Conservation (phyloP, 352 stramenopile species). For the Phytopythium chamaehyphon region DNA sequence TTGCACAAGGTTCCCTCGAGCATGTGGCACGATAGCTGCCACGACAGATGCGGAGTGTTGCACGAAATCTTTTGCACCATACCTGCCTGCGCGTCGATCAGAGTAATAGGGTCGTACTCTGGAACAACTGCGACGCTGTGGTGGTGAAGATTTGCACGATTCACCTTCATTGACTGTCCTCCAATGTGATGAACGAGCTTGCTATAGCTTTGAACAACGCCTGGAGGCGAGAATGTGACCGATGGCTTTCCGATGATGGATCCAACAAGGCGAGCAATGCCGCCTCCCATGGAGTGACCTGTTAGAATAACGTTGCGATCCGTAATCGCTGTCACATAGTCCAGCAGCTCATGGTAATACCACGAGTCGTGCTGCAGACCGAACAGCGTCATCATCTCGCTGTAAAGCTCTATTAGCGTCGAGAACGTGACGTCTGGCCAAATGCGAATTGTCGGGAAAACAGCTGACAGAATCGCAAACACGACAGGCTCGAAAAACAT, state of each 20-base stretch:
- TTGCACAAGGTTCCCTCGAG: conserved; percentile 88
- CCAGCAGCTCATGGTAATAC: conserved; percentile 85
- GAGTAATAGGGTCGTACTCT: conserved; percentile 86
- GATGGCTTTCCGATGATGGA: conserved; percentile 72
- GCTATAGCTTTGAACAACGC: conserved; percentile 86
- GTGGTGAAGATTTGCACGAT: conserved; percentile 76
- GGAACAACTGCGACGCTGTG: conserved; percentile 81
- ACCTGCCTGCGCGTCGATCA: conserved; percentile 86
- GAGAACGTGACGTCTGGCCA: conserved; percentile 88
- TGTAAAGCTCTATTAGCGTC: conserved; percentile 83
- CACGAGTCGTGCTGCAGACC: conserved; percentile 85
- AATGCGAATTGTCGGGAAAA: conserved; percentile 91
- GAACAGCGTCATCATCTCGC: conserved; percentile 83
- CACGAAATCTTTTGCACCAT: conserved; percentile 90
- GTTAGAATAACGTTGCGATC: conserved; percentile 84
- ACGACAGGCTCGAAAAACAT: conserved; percentile 90
- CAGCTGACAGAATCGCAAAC: conserved; percentile 81
- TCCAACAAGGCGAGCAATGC: conserved; percentile 80
- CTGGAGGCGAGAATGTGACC: conserved; percentile 84
- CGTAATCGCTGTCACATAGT: conserved; percentile 75
- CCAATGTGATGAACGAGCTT: conserved; percentile 84
- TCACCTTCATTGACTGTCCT: conserved; percentile 64
- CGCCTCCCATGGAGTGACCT: conserved; percentile 86
- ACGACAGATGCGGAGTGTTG: conserved; percentile 80
- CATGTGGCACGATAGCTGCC: conserved; percentile 90